Evolutionary conservation across 2,329 filamentous ascomycete species (phyloP), one percentile per base, ranked within the genome.

Genomic region (Botryotinia calthae): DNA sequence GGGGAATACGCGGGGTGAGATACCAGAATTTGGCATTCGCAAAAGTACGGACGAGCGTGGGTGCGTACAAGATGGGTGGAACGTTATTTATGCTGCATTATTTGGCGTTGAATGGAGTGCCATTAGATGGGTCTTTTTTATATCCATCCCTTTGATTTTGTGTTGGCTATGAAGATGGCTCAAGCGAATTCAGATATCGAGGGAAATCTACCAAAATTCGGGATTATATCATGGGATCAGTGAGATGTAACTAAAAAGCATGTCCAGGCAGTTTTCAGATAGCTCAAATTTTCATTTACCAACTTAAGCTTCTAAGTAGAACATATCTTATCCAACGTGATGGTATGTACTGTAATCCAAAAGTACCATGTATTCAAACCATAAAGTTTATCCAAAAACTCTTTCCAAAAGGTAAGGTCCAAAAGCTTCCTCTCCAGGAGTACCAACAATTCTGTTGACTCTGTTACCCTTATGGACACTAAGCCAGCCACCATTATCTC

Each of bases 401-500:
- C 88, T 86, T 78, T 89, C 84, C 82, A 95, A 84, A 78, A 94
- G 81, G 75, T 90, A 85, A 51, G 85, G 84, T 51, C 89, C 91
- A 84, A 95, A 94, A 58, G 84, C 82, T 12, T 90, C 86, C 77
- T 88, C 86, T 2, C 91, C 93, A 0, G 93, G 93, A 75, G 91
- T 88, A 40, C 82, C 83, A 67, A 93, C 86, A 81, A 95, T 91
- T 80, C 93, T 88, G 82, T 89, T 88, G 76, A 99, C 87, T 71
- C 93, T 87, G 83, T 98, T 99, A 9, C 95, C 94, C 78, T 88
- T 90, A 76, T 84, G 85, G 22, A 83, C 81, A 81, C 91, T 93
- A 79, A 96, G 82, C 96, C 96, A 98, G 70, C 91, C 84, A 77
- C 88, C 82, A 82, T 89, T 85, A 81, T 98, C 95, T 58, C 91